These are phyloP conservation scores for Calendula officinalis DNA, from an alignment of 129 eudicot genomes.

Conservation along the genomic window DNA sequence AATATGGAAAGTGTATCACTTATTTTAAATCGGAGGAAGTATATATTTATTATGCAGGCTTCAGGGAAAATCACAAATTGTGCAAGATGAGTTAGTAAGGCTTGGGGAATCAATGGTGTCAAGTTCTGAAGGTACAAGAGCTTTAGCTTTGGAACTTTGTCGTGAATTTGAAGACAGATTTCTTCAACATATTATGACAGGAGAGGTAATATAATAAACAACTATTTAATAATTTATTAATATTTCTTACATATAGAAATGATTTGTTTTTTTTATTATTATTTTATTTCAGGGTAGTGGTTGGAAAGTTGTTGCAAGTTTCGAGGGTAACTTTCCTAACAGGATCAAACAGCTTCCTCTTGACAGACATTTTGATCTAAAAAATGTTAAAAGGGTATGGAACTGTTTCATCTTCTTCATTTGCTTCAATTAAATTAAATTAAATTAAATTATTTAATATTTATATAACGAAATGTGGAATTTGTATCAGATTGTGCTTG, in stretches of 20 bases:
- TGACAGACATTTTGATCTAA: conserved; percentile 91
- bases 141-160: conserved; percentile 97
- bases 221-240: not conserved
- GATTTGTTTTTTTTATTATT: not conserved
- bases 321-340: conserved; percentile 93
- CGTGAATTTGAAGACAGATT: conserved; percentile 99
- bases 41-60: conserved; percentile 48
- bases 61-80: conserved; percentile 91
- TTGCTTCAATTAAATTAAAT: not conserved
- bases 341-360: conserved; percentile 96
- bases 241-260: conserved; percentile 6
- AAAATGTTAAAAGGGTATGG: conserved; percentile 94
- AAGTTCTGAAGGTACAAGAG: conserved; percentile 92
- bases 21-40: no score
- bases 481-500: conserved; percentile 79
- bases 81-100: conserved; percentile 91
- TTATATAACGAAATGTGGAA: conserved; percentile 20
- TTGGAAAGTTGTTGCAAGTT: conserved; percentile 96
- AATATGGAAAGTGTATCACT: no score
- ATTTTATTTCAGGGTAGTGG: conserved; percentile 76
- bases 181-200: conserved; percentile 90
- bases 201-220: conserved; percentile 62
- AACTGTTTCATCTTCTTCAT: conserved; percentile 18
- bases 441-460: not conserved
- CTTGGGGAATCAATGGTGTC: conserved; percentile 97